Percentiles rank a stretch among this genome's conserved stretches.
These are phyloP conservation scores for Lavandula angustifolia DNA, from an alignment of 257 asterid species.

Conservation along the genomic window DNA sequence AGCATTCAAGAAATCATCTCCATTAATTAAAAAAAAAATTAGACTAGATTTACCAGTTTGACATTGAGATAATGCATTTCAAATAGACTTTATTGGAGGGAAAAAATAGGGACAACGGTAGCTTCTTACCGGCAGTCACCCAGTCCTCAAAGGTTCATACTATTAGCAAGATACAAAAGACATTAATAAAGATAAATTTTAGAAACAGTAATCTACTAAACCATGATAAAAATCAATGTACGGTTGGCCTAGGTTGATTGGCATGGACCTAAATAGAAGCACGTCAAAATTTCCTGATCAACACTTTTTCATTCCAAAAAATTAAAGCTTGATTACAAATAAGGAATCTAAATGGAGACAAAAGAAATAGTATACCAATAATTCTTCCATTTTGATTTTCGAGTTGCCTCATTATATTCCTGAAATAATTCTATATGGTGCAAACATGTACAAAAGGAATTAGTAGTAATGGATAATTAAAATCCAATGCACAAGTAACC, in stretches of 20 bases:
- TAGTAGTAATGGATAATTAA: neutral
- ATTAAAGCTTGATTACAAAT: neutral
- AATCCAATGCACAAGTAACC: neutral
- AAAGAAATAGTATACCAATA: neutral
- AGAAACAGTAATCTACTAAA: neutral
- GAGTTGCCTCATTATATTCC: neutral
- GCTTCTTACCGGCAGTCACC: neutral
- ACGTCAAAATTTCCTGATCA: neutral
- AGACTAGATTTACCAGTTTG: neutral
- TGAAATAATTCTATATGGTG: neutral
- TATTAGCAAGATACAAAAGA: conserved; percentile 9
- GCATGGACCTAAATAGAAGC: neutral
- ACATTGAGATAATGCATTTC: neutral
- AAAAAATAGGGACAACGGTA: neutral
- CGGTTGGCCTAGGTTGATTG: neutral
- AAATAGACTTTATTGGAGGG: neutral
- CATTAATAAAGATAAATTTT: neutral
- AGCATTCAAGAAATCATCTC: no score
- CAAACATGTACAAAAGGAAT: no score
- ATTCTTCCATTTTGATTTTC: neutral
- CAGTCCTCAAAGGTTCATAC: conserved; percentile 14
- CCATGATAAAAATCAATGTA: neutral
- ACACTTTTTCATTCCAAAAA: neutral
- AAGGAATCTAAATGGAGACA: neutral
- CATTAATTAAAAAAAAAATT: no score